phyloP scores from a whole-genome alignment of 148 eudicot species.

The Selenicereus undatus region DNA sequence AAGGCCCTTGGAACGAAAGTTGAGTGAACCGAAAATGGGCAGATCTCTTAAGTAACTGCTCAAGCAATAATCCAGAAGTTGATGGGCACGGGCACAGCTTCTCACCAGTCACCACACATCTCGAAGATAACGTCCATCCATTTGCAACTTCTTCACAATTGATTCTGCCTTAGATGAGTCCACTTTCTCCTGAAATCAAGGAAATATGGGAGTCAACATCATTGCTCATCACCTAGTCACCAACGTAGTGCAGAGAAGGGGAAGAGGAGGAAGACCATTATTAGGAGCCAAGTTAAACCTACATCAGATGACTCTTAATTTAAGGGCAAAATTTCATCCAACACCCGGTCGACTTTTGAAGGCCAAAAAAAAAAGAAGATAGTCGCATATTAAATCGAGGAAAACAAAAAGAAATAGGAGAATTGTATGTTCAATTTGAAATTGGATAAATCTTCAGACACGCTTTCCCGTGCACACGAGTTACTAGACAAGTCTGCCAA shows the following conservation, averaged over 20 bases:
- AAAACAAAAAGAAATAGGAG: too few relatives aligned
- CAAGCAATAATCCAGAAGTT: not conserved
- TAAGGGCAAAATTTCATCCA: too few relatives aligned
- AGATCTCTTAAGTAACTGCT: slow-evolving; percentile 4
- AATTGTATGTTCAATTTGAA: not conserved
- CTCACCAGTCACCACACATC: slow-evolving; percentile 87
- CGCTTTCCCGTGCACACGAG: not conserved
- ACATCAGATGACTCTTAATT: too few relatives aligned
- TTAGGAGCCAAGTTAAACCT: too few relatives aligned
- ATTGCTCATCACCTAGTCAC: not conserved
- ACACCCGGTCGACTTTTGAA: too few relatives aligned
- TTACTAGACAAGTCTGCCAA: not conserved
- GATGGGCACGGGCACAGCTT: not conserved
- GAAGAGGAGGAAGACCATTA: not conserved
- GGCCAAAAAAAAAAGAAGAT: too few relatives aligned
- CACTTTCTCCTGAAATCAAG: slow-evolving; percentile 49
- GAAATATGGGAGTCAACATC: not conserved
- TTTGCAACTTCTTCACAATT: slow-evolving; percentile 70
- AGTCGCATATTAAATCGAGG: too few relatives aligned
- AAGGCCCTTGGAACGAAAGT: not conserved
- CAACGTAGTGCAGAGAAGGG: not conserved
- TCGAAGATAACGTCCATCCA: slow-evolving; percentile 75
- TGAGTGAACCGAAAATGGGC: not conserved
- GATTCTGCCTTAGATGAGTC: slow-evolving; percentile 62
- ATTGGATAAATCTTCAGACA: not conserved